Evolutionary conservation across 1,139 yeast species (phyloP), one percentile per base, ranked within the genome.

Genomic region (Arxiozyma slooffiae): DNA sequence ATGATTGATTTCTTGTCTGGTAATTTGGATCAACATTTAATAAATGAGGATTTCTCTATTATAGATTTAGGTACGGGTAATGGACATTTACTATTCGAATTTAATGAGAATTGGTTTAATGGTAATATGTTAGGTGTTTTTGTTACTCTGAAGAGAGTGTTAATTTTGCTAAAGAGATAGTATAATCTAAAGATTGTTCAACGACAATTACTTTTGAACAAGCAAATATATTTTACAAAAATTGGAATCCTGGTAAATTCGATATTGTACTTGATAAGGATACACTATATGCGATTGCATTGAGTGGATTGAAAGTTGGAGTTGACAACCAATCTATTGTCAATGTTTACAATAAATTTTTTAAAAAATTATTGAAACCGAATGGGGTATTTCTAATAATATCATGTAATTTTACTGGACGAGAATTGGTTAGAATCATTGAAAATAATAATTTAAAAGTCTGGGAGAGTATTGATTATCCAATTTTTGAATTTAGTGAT

Each of bases 51-150:
- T 17, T 65, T 73, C 14, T 71, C 64, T 1, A 74, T 88, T 49
- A 67, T 89, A 23, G 98, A 92, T 67, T 70, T 92, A 44, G 99
- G 99, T 1, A 89, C 97, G 0, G 99, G 98, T 1, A 92, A 92
- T 66, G 98, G 98, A 0, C 96, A 89, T 64, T 71, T 92, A 44
- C 66, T 92, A 44, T 86, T 90, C 60, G 78, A 82, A 50, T 63
- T 92, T 46, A 63, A 67, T 53, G 81, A 85, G 45, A 89, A 84
- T 63, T 81, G 79, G 17, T 73, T 78, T 60, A 20, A 67, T 47
- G 77, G 80, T 37, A 54, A 59, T 46, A 57, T 85, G 66, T 62
- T 80, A 9, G 99, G 98, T 0, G 74, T n/a, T n/a, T 92, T 14
- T 98, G 94, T 67, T 92, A 92, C 65, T 84, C 96, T 14, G 80